Evolutionary conservation across 495 filamentous ascomycete genomes (phyloP).

Genomic region (Terfezia claveryi): DNA sequence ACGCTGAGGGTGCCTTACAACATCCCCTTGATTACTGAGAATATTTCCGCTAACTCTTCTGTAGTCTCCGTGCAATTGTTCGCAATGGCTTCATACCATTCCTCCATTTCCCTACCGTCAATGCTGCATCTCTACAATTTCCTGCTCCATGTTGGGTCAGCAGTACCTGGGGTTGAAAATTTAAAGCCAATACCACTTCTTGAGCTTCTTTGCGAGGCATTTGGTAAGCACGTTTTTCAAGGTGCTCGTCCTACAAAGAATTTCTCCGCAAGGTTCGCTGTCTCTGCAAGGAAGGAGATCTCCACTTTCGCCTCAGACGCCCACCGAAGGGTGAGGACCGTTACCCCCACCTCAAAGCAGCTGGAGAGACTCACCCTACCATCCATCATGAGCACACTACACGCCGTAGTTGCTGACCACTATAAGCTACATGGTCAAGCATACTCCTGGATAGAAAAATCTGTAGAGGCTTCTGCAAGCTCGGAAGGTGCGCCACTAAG

Average conservation of each 20-base stretch:
- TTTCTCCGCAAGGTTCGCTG: slow-evolving; percentile 5
- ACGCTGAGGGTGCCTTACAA: slow-evolving; percentile 3
- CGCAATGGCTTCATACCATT: slow-evolving; percentile 4
- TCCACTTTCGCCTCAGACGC: slow-evolving; percentile 5
- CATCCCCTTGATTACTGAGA: background rate
- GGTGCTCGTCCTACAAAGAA: slow-evolving; percentile 4
- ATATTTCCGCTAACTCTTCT: background rate
- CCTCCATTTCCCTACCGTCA: slow-evolving; percentile 6
- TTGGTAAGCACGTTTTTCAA: slow-evolving; percentile 6
- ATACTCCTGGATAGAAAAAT: slow-evolving; percentile 9
- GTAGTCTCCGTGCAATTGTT: slow-evolving; percentile 9
- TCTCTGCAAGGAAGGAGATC: slow-evolving; percentile 4
- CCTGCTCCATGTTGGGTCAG: slow-evolving; percentile 2
- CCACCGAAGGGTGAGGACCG: background rate
- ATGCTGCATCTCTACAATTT: slow-evolving; percentile 9
- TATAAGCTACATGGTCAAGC: slow-evolving; percentile 5
- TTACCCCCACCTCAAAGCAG: slow-evolving; percentile 1
- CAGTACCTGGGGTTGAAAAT: slow-evolving; percentile 2
- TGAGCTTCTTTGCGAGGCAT: slow-evolving; percentile 7
- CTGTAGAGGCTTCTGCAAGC: background rate
- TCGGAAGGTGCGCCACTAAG: background rate
- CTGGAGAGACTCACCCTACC: slow-evolving; percentile 5
- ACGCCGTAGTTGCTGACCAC: slow-evolving; percentile 3
- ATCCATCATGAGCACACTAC: slow-evolving; percentile 3
- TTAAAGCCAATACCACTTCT: slow-evolving; percentile 1